A percentile compares a stretch with the other conserved stretches of the same genome.
These are phyloP conservation scores for Zygosaccharomyces lentus DNA, from an alignment of 805 yeast genomes.

Conservation along the genomic window DNA sequence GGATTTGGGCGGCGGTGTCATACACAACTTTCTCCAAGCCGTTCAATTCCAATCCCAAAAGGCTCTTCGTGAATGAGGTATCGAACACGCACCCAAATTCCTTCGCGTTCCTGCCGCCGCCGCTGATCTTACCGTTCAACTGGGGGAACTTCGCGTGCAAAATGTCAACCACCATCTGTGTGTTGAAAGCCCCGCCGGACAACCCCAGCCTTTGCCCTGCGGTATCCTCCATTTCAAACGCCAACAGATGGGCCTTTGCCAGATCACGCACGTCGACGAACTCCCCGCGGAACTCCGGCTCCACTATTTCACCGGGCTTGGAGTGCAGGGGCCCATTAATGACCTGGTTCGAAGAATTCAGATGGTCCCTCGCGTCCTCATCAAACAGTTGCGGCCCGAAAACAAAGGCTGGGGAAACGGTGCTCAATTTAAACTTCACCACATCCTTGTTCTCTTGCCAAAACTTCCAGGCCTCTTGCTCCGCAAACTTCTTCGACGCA, in stretches of 20 bases:
- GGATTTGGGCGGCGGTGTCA: slow-evolving; percentile 29
- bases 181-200: slow-evolving; percentile 24
- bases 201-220: slow-evolving; percentile 36
- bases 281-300: slow-evolving; percentile 20
- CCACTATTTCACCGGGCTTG: slow-evolving; percentile 22
- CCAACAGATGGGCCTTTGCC: slow-evolving; percentile 51
- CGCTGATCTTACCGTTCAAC: slow-evolving; percentile 39
- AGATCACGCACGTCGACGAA: slow-evolving; percentile 59
- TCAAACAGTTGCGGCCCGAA: slow-evolving; percentile 49
- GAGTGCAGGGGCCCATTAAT: slow-evolving; percentile 37
- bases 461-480: slow-evolving; percentile 51
- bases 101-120: background rate
- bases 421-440: slow-evolving; percentile 37
- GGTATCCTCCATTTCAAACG: slow-evolving; percentile 40
- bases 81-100: slow-evolving; percentile 14
- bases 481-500: slow-evolving; percentile 50
- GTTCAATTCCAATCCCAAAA: slow-evolving; percentile 23
- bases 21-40: slow-evolving; percentile 18
- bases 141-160: slow-evolving; percentile 41
- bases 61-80: slow-evolving; percentile 19
- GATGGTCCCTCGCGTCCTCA: slow-evolving; percentile 30
- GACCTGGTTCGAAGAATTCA: slow-evolving; percentile 35
- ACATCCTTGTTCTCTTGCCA: slow-evolving; percentile 30
- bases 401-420: slow-evolving; percentile 42
- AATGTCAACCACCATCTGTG: slow-evolving; percentile 28